A percentile compares a stretch with the other conserved stretches of the same genome.
Evolutionary conservation across 257 asterid genomes (phyloP).

Genomic region (Mitragyna speciosa): DNA sequence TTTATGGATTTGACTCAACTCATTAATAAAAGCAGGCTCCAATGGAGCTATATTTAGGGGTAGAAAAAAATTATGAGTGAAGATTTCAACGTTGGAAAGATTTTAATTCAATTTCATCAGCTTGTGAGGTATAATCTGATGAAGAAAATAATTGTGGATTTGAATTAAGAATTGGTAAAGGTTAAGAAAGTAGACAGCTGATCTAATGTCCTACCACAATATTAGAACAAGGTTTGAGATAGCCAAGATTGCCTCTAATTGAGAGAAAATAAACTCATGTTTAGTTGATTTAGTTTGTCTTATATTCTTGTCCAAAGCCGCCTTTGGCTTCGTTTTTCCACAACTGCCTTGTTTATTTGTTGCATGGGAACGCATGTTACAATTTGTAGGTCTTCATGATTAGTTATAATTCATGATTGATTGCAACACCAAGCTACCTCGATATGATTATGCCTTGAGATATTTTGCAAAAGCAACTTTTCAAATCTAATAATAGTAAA

Average conservation of each 20-base stretch:
- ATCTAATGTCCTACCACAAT: not conserved
- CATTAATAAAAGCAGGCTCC: not conserved
- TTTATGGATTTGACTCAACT: not conserved
- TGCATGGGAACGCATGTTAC: not conserved
- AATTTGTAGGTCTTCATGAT: not conserved
- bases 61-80: not conserved
- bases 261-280: not conserved
- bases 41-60: not conserved
- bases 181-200: not conserved
- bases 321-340: not conserved
- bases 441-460: not conserved
- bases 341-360: not conserved
- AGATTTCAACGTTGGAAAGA: not conserved
- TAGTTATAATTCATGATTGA: not conserved
- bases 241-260: not conserved
- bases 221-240: not conserved
- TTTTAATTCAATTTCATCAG: too few relatives aligned
- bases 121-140: not conserved
- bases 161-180: not conserved
- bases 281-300: not conserved
- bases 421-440: not conserved
- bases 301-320: not conserved
- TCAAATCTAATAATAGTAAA: not conserved
- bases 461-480: not conserved
- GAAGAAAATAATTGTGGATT: not conserved